Conservation (phyloP, 2,329 filamentous ascomycete species). For the Fusarium sterilihyphosum region DNA sequence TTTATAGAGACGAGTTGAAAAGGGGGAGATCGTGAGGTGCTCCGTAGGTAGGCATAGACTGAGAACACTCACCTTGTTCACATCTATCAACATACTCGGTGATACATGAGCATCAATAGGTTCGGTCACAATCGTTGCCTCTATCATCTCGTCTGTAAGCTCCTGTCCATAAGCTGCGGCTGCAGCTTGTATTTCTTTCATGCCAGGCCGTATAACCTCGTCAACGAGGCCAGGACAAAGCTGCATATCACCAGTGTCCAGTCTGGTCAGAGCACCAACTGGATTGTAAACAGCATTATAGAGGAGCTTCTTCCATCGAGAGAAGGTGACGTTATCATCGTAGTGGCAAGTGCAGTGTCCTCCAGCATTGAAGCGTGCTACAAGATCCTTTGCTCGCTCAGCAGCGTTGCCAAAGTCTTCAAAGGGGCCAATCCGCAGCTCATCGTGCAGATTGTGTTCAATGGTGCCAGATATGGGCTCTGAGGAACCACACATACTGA, state of each 20-base stretch:
- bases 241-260: conserved; percentile 40
- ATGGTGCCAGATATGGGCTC: conserved; percentile 36
- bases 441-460: conserved; percentile 36
- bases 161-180: conserved; percentile 38
- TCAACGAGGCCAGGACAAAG: conserved; percentile 39
- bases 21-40: neutral
- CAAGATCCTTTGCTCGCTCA: conserved; percentile 35
- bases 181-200: conserved; percentile 36
- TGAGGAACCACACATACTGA: conserved; percentile 41
- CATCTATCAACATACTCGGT: conserved; percentile 40
- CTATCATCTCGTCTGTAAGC: conserved; percentile 35
- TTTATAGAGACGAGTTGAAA: neutral
- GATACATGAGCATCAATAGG: conserved; percentile 38
- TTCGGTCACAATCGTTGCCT: conserved; percentile 34
- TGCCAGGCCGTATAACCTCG: conserved; percentile 36
- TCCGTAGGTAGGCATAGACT: neutral
- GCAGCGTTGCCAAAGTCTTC: conserved; percentile 21
- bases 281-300: conserved; percentile 41
- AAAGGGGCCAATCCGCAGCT: conserved; percentile 37
- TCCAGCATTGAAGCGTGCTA: conserved; percentile 34
- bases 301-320: conserved; percentile 40
- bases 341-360: conserved; percentile 31
- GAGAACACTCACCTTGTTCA: conserved; percentile 28
- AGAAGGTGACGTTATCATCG: conserved; percentile 36
- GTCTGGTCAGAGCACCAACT: conserved; percentile 29